Conservation (phyloP, 2,329 filamentous ascomycete genomes). For the Microdochium bolleyi region DNA sequence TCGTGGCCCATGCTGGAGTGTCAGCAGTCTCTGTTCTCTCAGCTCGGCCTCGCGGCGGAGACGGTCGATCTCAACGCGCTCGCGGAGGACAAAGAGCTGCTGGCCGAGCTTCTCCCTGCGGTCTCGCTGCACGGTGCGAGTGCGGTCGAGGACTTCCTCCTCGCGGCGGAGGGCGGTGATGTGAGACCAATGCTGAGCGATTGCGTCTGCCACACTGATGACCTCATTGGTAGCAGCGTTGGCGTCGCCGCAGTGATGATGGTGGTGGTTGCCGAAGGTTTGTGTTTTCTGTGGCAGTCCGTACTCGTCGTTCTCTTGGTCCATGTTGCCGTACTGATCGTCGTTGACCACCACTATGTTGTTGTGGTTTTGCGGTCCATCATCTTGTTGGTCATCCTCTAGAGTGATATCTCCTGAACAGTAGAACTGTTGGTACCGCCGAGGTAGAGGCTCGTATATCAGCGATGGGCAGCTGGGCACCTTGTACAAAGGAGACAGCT, state of each 20-base stretch:
- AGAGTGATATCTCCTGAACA: not conserved
- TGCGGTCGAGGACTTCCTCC: not conserved
- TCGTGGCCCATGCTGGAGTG: too few relatives aligned
- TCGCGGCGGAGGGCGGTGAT: not conserved
- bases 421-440: not conserved
- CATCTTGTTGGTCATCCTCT: too few relatives aligned
- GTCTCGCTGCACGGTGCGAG: not conserved
- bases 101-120: not conserved
- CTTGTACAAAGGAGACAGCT: not conserved
- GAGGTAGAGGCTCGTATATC: not conserved
- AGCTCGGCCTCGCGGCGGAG: not conserved
- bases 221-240: not conserved
- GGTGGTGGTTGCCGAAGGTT: not conserved
- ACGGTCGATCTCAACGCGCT: not conserved
- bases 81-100: not conserved
- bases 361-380: too few relatives aligned
- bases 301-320: too few relatives aligned
- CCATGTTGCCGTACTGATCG: too few relatives aligned
- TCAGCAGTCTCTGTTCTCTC: not conserved
- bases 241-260: not conserved
- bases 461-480: not conserved
- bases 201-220: not conserved
- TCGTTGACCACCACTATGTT: too few relatives aligned
- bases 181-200: not conserved
- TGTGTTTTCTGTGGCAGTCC: not conserved